Percentiles rank a stretch among this genome's conserved stretches.
Conservation (phyloP, 169 alveolate species). For the Plasmodium coatneyi region DNA sequence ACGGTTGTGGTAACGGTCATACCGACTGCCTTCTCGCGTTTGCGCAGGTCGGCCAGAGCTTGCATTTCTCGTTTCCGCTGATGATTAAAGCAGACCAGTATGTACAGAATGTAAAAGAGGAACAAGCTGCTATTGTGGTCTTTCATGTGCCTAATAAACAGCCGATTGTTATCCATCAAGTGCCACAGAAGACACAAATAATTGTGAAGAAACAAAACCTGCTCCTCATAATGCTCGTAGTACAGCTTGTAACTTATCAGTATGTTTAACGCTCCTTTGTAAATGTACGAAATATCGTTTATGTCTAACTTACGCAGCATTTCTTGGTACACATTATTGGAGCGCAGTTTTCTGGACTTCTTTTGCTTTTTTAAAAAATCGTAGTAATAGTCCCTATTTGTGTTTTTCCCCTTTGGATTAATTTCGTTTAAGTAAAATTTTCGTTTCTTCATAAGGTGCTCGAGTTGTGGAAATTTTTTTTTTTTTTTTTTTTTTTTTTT, state of each 20-base stretch:
- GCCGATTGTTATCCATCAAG: slow-evolving; percentile 46
- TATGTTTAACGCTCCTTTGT: slow-evolving; percentile 65
- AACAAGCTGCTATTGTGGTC: slow-evolving; percentile 32
- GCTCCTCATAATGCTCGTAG: slow-evolving; percentile 60
- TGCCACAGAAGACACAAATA: slow-evolving; percentile 63
- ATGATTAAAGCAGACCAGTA: slow-evolving; percentile 38
- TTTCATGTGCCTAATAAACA: slow-evolving; percentile 38
- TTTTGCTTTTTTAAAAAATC: slow-evolving; percentile 41
- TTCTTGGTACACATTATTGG: slow-evolving; percentile 45
- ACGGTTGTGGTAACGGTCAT: neutral
- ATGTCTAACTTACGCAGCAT: slow-evolving; percentile 31
- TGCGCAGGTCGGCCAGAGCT: neutral
- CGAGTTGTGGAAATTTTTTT: neutral
- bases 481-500: slow-evolving; percentile 1
- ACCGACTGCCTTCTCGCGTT: neutral
- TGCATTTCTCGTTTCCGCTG: slow-evolving; percentile 52
- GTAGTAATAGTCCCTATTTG: slow-evolving; percentile 5
- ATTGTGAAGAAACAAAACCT: slow-evolving; percentile 21
- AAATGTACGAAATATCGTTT: slow-evolving; percentile 30
- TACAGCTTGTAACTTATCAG: slow-evolving; percentile 62
- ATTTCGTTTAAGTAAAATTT: neutral
- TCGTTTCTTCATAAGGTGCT: slow-evolving; percentile 13
- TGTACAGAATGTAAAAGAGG: slow-evolving; percentile 54
- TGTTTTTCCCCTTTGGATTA: neutral
- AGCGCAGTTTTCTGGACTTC: neutral